These are phyloP conservation scores for Stylonectria norvegica DNA, from an alignment of 2,329 filamentous ascomycete genomes.

Conservation along the genomic window DNA sequence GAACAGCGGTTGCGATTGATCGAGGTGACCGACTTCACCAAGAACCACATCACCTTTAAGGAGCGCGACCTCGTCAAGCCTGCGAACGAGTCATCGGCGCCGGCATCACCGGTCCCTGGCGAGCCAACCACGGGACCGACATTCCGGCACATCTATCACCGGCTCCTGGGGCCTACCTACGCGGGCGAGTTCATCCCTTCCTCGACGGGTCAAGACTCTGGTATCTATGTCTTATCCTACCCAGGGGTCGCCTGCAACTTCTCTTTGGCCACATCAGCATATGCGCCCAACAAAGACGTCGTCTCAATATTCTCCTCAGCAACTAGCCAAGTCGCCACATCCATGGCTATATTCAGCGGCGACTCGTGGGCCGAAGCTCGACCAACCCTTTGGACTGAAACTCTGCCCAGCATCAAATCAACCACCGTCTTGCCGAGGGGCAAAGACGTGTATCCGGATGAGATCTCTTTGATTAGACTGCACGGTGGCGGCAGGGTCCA, in stretches of 20 bases:
- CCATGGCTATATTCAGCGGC: constrained; percentile 89
- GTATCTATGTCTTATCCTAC: constrained; percentile 88
- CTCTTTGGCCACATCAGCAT: constrained; percentile 68
- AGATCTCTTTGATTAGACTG: constrained; percentile 77
- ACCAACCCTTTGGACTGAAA: constrained; percentile 69
- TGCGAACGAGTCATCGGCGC: constrained; percentile 37
- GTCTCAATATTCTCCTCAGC: constrained; percentile 80
- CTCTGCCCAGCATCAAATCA: constrained; percentile 70
- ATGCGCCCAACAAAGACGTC: constrained; percentile 74
- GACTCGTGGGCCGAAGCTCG: constrained; percentile 86
- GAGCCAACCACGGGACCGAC: constrained; percentile 57
- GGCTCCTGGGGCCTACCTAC: constrained; percentile 89
- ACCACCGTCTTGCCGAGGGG: constrained; percentile 65
- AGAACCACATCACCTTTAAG: constrained; percentile 77
- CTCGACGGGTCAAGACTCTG: constrained; percentile 50
- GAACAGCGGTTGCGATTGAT: constrained; percentile 89
- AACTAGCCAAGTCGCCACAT: constrained; percentile 70
- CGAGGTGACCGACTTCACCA: constrained; percentile 86
- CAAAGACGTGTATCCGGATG: constrained; percentile 79
- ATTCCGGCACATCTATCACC: constrained; percentile 88
- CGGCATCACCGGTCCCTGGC: constrained; percentile 30
- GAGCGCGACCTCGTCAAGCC: constrained; percentile 73
- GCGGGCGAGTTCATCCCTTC: constrained; percentile 85
- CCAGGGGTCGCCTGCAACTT: constrained; percentile 94
- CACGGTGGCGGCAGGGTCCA: constrained; percentile 77